Evolutionary conservation across 2,329 filamentous ascomycete species (phyloP).

Genomic region (Fusarium pseudonygamai): DNA sequence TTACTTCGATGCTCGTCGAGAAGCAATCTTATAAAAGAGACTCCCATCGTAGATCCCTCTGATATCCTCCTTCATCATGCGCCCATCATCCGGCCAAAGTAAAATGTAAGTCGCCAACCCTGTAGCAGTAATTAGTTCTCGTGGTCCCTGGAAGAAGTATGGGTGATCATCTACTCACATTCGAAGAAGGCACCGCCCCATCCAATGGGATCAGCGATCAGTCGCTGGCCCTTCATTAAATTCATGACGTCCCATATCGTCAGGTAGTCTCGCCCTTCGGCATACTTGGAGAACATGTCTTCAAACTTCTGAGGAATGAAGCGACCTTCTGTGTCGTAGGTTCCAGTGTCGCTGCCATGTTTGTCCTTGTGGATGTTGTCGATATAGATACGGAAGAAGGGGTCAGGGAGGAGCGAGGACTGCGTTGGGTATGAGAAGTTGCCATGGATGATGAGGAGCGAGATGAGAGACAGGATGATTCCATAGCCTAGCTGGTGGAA

Average conservation of each 20-base stretch:
- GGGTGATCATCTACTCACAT: background rate
- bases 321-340: rapidly evolving
- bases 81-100: background rate
- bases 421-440: background rate
- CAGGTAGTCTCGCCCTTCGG: background rate
- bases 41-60: background rate
- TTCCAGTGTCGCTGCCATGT: background rate
- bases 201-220: background rate
- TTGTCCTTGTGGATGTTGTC: background rate
- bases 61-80: background rate
- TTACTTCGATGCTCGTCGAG: background rate
- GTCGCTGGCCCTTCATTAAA: rapidly evolving
- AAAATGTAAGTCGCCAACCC: background rate
- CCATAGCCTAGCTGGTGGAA: background rate
- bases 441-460: rapidly evolving
- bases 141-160: rapidly evolving
- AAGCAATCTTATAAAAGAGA: background rate
- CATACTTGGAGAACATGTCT: background rate
- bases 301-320: background rate
- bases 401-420: background rate
- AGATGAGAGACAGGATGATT: rapidly evolving
- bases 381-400: rapidly evolving
- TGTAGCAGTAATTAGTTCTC: rapidly evolving
- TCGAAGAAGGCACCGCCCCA: background rate
- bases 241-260: background rate